A percentile compares a stretch with the other conserved stretches of the same genome.
phyloP scores from a whole-genome alignment of 768 basidiomycete species.

The Kondoa malvinella region DNA sequence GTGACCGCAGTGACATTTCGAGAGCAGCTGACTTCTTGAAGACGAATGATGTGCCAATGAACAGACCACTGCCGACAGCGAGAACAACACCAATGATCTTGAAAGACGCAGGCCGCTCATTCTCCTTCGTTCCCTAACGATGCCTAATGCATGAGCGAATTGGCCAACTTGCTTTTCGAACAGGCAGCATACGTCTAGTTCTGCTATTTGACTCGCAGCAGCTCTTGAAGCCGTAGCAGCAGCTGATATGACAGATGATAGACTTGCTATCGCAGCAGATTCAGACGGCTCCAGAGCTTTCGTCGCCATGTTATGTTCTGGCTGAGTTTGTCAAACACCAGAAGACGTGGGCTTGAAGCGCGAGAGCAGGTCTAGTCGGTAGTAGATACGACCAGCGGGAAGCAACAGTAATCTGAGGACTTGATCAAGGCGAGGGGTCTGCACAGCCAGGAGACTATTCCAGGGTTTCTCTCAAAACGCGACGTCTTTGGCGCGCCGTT shows the following conservation, averaged over 20 bases:
- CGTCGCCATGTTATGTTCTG: neutral
- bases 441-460: no score
- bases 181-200: no score
- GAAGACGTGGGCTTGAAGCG: no score
- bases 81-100: constrained; percentile 35
- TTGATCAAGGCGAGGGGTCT: no score
- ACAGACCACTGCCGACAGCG: constrained; percentile 48
- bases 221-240: neutral
- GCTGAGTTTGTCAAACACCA: neutral
- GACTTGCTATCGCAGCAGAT: neutral
- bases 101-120: constrained; percentile 22
- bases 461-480: no score
- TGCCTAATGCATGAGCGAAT: no score
- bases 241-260: neutral
- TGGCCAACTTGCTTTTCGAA: no score
- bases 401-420: no score
- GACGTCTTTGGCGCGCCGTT: no score
- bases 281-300: neutral
- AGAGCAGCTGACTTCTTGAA: constrained; percentile 61
- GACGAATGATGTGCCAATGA: constrained; percentile 86
- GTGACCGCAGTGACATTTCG: neutral
- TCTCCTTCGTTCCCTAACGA: neutral
- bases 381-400: no score
- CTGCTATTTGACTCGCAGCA: neutral
- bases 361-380: no score